Base-by-base conservation (phyloP, 2,329 filamentous ascomycete species). In the Talaromyces sp. region DNA sequence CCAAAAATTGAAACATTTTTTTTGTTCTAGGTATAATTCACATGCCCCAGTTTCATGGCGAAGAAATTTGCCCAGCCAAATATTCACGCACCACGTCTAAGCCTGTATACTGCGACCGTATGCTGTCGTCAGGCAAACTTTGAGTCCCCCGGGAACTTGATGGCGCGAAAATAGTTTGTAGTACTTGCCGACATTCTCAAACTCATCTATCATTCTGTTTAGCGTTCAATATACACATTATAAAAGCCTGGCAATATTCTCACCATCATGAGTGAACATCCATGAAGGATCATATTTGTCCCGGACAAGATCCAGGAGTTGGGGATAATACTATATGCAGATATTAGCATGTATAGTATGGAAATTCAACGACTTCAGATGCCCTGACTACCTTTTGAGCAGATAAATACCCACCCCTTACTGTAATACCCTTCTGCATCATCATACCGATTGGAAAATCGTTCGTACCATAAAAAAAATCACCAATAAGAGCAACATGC, bases 371-470 rank as follows among this genome's bases (percentile, higher is more conserved):
- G 5, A 11, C 24, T 17, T 12, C 43, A n/a, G 11, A 10, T 9
- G 17, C 2, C 12, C 48, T n/a, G 24, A 41, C 10, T 58, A 67
- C 67, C 62, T 68, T 69, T 56, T 69, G 65, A 1, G 63, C 66
- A 41, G 63, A 59, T 7, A 67, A 54, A 51, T 71, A 70, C 1
- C 69, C 69, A 0, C 72, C 72, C 24, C 69, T 66, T 12, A 72
- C 57, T 2, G 69, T 73, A 60, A 74, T 65, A 2, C 64, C 66
- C 53, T 73, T 73, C 59, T 74, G 69, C 69, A 72, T 72, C 57
- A 74, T 54, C 52, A 67, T 65, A 12, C 70, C 69, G 35, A 73
- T 72, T 0, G 67, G 68, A 46, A 70, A 72, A 53, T 70, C 62
- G 54, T 69, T 67, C 10, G 68, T 70, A 1, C 50, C 63, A 58